A percentile compares a stretch with the other conserved stretches of the same genome.
These are phyloP conservation scores for Candida chauliodis DNA, from an alignment of 805 yeast species.

Conservation along the genomic window DNA sequence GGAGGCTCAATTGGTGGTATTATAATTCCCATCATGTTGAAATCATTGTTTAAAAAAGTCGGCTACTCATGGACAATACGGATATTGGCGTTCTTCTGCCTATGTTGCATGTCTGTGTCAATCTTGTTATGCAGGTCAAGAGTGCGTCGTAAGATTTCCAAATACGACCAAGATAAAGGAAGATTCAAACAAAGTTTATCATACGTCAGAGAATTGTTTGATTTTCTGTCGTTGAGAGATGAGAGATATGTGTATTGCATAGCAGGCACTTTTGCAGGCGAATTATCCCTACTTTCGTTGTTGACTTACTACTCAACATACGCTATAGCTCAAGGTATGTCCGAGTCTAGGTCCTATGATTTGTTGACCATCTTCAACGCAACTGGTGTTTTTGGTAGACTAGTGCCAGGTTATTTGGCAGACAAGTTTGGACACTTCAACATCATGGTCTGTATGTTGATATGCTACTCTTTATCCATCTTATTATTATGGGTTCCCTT, in stretches of 20 bases:
- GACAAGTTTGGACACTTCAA: constrained; percentile 57
- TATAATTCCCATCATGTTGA: constrained; percentile 52
- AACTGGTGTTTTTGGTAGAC: constrained; percentile 49
- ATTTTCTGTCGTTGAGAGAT: constrained; percentile 38
- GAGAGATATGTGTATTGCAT: constrained; percentile 31
- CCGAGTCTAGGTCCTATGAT: constrained; percentile 40
- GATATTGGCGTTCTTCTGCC: constrained; percentile 36
- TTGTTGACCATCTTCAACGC: constrained; percentile 47
- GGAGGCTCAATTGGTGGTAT: constrained; percentile 72
- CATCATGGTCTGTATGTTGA: constrained; percentile 48
- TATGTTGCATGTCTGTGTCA: constrained; percentile 22
- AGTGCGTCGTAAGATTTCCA: constrained; percentile 10
- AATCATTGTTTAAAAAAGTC: constrained; percentile 39
- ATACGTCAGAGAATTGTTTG: constrained; percentile 21
- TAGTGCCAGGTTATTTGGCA: constrained; percentile 52
- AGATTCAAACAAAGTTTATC: constrained; percentile 9
- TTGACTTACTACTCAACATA: constrained; percentile 57
- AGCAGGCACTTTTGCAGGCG: constrained; percentile 42
- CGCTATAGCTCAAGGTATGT: constrained; percentile 47
- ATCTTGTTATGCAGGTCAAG: constrained; percentile 28
- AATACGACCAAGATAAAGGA: constrained; percentile 3
- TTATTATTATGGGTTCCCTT: constrained; percentile 67
- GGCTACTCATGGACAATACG: constrained; percentile 64
- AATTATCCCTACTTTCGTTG: constrained; percentile 50
- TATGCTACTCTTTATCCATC: constrained; percentile 43